phyloP scores from a whole-genome alignment of 805 yeast species.

The Scheffersomyces ergatensis region DNA sequence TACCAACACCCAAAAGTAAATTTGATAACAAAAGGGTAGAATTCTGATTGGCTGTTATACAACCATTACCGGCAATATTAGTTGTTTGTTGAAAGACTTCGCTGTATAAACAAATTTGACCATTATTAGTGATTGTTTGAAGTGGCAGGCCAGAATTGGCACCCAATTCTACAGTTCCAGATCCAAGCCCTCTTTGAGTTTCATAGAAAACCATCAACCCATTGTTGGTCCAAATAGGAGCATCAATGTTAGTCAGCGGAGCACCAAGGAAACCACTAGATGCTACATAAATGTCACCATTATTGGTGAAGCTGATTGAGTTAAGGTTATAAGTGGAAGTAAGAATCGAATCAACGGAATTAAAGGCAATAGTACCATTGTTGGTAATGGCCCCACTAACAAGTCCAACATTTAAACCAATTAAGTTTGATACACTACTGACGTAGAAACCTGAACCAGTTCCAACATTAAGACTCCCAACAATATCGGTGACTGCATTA shows the following conservation, averaged over 20 bases:
- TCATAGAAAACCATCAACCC: slow-evolving; percentile 17
- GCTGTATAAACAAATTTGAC: slow-evolving; percentile 24
- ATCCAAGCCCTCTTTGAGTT: slow-evolving; percentile 4
- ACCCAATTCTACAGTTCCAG: slow-evolving; percentile 15
- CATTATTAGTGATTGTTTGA: slow-evolving; percentile 12
- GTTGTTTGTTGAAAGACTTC: slow-evolving; percentile 18
- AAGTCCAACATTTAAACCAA: slow-evolving; percentile 12
- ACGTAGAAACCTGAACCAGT: slow-evolving; percentile 16
- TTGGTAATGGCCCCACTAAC: slow-evolving; percentile 13
- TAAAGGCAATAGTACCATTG: slow-evolving; percentile 21
- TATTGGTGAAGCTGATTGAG: slow-evolving; percentile 13
- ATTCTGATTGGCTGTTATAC: slow-evolving; percentile 16
- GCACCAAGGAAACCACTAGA: slow-evolving; percentile 14
- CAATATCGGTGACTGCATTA: slow-evolving; percentile 7
- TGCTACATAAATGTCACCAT: slow-evolving; percentile 22
- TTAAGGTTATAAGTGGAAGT: slow-evolving; percentile 11
- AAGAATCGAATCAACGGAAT: slow-evolving; percentile 18
- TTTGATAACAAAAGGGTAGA: slow-evolving; percentile 14
- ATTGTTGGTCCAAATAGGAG: slow-evolving; percentile 13
- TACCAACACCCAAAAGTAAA: slow-evolving; percentile 6
- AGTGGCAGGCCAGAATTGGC: background rate
- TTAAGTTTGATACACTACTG: slow-evolving; percentile 7
- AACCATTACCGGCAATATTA: slow-evolving; percentile 23
- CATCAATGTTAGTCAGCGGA: slow-evolving; percentile 10
- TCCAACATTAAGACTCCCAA: slow-evolving; percentile 12